These are phyloP conservation scores for Gentiana dahurica DNA, from an alignment of 257 asterid species.

Conservation along the genomic window DNA sequence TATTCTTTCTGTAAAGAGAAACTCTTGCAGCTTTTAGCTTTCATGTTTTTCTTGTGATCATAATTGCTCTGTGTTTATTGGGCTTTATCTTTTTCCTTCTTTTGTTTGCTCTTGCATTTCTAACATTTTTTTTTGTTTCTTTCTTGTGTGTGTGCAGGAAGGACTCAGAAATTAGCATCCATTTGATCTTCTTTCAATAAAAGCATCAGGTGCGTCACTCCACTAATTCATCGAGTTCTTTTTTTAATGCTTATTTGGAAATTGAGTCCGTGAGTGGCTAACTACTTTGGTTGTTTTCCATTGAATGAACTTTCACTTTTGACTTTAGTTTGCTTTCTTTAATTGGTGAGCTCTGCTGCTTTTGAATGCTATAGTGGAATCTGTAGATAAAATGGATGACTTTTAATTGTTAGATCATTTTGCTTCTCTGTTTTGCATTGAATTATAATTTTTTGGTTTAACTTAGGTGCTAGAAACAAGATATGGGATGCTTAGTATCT, in stretches of 20 bases:
- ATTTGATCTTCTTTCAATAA: slow-evolving; percentile 24
- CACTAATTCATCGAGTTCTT: slow-evolving; percentile 10
- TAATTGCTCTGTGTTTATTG: slow-evolving; percentile 22
- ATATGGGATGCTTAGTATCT: slow-evolving; percentile 87
- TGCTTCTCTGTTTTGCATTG: too few species aligned
- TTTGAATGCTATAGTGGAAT: not conserved
- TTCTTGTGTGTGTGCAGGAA: slow-evolving; percentile 31
- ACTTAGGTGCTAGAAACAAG: slow-evolving; percentile 22
- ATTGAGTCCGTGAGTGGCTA: slow-evolving; percentile 44
- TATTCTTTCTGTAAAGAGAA: not conserved
- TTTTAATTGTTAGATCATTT: too few species aligned
- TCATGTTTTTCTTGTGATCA: slow-evolving; percentile 67
- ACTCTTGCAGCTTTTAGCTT: slow-evolving; percentile 22
- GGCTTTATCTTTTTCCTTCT: slow-evolving; percentile 8
- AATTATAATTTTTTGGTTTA: not conserved
- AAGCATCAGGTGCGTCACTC: slow-evolving; percentile 36
- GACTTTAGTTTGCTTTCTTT: slow-evolving; percentile 18
- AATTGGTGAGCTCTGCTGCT: slow-evolving; percentile 22
- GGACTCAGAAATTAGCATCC: slow-evolving; percentile 22
- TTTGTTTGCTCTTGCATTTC: slow-evolving; percentile 8
- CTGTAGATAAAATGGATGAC: not conserved
- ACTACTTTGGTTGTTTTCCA: slow-evolving; percentile 56
- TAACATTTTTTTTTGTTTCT: slow-evolving; percentile 5
- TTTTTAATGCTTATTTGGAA: slow-evolving; percentile 17
- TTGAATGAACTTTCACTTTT: slow-evolving; percentile 29